Conservation (phyloP, 2,329 filamentous ascomycete species). For the Rhinocladiella mackenziei region DNA sequence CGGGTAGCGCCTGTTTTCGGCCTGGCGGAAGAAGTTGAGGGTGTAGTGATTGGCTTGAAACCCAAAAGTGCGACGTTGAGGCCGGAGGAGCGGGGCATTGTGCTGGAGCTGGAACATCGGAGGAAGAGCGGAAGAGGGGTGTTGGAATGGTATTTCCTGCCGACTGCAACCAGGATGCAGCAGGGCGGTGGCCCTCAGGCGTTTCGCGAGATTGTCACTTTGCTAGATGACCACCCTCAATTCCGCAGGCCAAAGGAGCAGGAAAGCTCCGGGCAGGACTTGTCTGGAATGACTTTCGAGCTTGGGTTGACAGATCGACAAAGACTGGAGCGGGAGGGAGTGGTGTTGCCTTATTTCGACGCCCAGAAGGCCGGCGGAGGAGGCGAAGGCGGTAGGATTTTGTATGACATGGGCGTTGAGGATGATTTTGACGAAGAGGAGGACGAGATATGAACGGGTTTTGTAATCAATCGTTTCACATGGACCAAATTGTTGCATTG, state of each 20-base stretch:
- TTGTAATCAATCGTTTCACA: neutral
- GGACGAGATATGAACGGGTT: constrained; percentile 67
- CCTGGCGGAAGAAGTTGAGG: constrained; percentile 71
- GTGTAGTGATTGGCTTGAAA: constrained; percentile 65
- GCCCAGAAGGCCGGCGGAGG: constrained; percentile 75
- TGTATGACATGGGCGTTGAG: constrained; percentile 95
- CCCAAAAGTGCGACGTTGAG: constrained; percentile 11
- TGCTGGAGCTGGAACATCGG: constrained; percentile 81
- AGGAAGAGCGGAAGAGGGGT: constrained; percentile 76
- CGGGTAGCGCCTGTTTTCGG: constrained; percentile 74
- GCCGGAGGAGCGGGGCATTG: constrained; percentile 51
- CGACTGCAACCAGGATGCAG: constrained; percentile 26
- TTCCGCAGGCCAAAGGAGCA: constrained; percentile 53
- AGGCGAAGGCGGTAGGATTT: constrained; percentile 83
- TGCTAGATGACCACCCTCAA: constrained; percentile 73
- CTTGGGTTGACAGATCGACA: constrained; percentile 88
- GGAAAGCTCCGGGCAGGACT: constrained; percentile 46
- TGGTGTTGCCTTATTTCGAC: constrained; percentile 94
- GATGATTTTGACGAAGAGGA: constrained; percentile 97
- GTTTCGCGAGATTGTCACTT: constrained; percentile 48
- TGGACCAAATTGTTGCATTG: neutral
- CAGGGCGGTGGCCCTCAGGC: constrained; percentile 40
- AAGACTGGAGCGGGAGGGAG: constrained; percentile 75
- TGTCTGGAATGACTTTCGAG: constrained; percentile 74
- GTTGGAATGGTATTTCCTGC: constrained; percentile 62